A percentile compares a stretch with the other conserved stretches of the same genome.
phyloP scores from a whole-genome alignment of 768 basidiomycete species.

The Dioszegia hungarica region DNA sequence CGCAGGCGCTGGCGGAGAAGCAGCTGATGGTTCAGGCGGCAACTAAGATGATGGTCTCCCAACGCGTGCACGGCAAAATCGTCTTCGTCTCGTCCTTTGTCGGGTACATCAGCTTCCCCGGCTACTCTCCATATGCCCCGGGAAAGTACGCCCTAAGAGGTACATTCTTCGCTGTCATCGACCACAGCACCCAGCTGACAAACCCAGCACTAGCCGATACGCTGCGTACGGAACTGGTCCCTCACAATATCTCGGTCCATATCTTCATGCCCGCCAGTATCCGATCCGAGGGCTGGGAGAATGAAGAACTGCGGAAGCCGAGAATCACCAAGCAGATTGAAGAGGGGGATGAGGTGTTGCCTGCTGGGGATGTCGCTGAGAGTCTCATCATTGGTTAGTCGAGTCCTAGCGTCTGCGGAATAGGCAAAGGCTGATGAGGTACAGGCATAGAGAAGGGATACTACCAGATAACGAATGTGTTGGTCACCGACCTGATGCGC shows the following conservation, averaged over 20 bases:
- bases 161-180: constrained; percentile 40
- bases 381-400: constrained; percentile 58
- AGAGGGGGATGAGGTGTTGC: constrained; percentile 61
- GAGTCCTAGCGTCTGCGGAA: background rate
- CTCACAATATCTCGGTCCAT: constrained; percentile 73
- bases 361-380: constrained; percentile 62
- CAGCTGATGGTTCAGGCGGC: constrained; percentile 56
- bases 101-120: constrained; percentile 69
- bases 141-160: constrained; percentile 82
- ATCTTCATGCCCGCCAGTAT: constrained; percentile 81
- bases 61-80: constrained; percentile 62
- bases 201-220: constrained; percentile 71
- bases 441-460: constrained; percentile 66
- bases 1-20: too few relatives aligned
- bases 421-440: background rate
- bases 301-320: constrained; percentile 74
- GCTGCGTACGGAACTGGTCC: constrained; percentile 68
- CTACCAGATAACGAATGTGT: constrained; percentile 69
- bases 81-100: constrained; percentile 70
- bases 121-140: constrained; percentile 74
- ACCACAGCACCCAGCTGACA: background rate
- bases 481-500: constrained; percentile 65
- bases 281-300: constrained; percentile 66
- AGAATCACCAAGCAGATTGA: constrained; percentile 70
- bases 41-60: constrained; percentile 60